Percentiles rank a stretch among this genome's conserved stretches.
Evolutionary conservation across 768 basidiomycete genomes (phyloP).

Genomic region (Podaxis sp.): DNA sequence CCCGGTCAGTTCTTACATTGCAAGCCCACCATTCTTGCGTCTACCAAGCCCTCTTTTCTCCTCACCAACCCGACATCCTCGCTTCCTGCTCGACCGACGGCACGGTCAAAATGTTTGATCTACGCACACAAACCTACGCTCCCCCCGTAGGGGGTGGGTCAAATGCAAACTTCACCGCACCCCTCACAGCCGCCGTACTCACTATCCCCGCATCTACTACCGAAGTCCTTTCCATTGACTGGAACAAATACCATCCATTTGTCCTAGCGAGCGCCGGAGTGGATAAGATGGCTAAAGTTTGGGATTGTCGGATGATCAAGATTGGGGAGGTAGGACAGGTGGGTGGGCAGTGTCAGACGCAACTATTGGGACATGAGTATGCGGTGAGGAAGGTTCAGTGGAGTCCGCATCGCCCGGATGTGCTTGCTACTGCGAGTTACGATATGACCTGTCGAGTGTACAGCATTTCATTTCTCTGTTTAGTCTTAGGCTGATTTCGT

Average conservation of each 20-base stretch:
- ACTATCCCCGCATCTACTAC: slow-evolving; percentile 75
- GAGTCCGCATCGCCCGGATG: slow-evolving; percentile 73
- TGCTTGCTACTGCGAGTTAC: slow-evolving; percentile 70
- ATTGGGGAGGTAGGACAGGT: slow-evolving; percentile 49
- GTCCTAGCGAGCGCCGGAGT: slow-evolving; percentile 76
- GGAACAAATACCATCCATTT: slow-evolving; percentile 89
- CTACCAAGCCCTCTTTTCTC: slow-evolving; percentile 90
- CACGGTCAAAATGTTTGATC: slow-evolving; percentile 77
- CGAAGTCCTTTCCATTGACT: slow-evolving; percentile 81
- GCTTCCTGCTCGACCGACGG: slow-evolving; percentile 88
- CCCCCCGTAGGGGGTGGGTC: slow-evolving; percentile 34
- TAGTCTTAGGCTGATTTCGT: slow-evolving; percentile 1
- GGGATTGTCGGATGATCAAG: slow-evolving; percentile 87
- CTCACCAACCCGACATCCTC: slow-evolving; percentile 78
- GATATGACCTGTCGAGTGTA: slow-evolving; percentile 96
- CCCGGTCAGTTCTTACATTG: slow-evolving; percentile 74
- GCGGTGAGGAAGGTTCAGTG: slow-evolving; percentile 87
- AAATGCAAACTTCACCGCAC: slow-evolving; percentile 56
- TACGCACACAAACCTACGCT: slow-evolving; percentile 59
- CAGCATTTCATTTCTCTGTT: slow-evolving; percentile 24
- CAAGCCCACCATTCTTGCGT: slow-evolving; percentile 83
- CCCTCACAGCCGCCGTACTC: slow-evolving; percentile 65
- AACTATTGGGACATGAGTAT: slow-evolving; percentile 82
- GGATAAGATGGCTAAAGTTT: slow-evolving; percentile 70
- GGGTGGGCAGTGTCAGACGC: slow-evolving; percentile 67